Evolutionary conservation across 495 filamentous ascomycete species (phyloP), one percentile per base, ranked within the genome.

Genomic region (Echria macrotheca): DNA sequence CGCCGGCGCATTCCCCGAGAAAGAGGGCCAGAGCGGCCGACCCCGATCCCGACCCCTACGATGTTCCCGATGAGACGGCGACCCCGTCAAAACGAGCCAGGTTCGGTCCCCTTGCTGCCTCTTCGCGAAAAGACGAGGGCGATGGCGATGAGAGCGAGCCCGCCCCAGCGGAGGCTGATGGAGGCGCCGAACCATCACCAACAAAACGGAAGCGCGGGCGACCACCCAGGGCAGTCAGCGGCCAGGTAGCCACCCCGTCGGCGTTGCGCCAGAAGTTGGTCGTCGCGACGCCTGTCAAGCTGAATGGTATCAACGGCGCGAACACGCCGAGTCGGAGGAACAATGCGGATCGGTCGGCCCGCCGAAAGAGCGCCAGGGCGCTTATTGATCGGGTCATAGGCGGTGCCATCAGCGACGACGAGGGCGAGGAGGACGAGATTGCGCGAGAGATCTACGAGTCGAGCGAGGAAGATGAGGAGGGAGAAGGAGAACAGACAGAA

Each of bases 321-420:
- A 53, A 60, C 35, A 84, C 76, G 9, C 79, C 84, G 10, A 72
- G 78, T 24, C 75, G 76, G 57, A 70, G 73, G 36, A 77, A 76
- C 44, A 87, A 83, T 57, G 84, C 83, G 17, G 86, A 96, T 64
- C 78, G 83, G 6, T 95, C 89, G 1, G 91, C 90, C 2, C 81
- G 87, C 57, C 84, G 84, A 57, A 96, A 95, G 71, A 95, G 87
- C 61, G 85, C 82, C 3, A 77, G 82, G 37, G 77, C 80, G 5
- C 63, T 94, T 5, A 81, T 91, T 15, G 82, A 90, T 56, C 80
- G 72, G 9, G 75, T 78, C 21, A 66, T 79, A 12, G 71, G 66
- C 6, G 78, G 70, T 12, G 79, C 81, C 42, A 80, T 83, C n/a
- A 85, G 88, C 52, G 83, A 85, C 40, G 81, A 83, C 38, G 85